phyloP scores from a whole-genome alignment of 176 grass and related monocot species.

The Elymus sibiricus region DNA sequence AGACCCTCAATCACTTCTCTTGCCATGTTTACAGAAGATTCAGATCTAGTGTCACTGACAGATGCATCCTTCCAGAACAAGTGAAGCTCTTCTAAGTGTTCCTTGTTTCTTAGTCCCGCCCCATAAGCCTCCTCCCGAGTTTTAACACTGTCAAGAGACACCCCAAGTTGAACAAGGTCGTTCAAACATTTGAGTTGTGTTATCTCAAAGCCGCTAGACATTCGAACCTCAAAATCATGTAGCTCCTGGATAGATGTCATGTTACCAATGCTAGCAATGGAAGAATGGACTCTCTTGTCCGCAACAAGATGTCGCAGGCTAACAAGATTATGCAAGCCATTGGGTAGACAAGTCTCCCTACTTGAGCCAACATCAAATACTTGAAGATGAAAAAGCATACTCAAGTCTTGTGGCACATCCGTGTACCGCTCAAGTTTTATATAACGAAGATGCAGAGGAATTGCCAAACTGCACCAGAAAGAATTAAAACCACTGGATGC shows the following conservation, averaged over 20 bases:
- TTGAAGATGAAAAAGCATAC: conserved; percentile 29
- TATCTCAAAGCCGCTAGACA: not conserved
- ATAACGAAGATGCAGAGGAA: no score
- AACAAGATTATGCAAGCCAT: not conserved
- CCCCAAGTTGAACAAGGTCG: not conserved
- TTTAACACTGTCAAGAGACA: not conserved
- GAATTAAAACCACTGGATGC: not conserved
- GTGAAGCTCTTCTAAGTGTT: not conserved
- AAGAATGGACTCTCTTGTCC: fast-evolving
- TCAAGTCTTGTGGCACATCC: not conserved
- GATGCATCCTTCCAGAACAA: conserved; percentile 6
- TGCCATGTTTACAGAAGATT: not conserved
- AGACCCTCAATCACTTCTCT: no score
- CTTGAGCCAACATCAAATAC: conserved; percentile 11
- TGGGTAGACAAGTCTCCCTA: not conserved
- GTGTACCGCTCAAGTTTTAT: no score
- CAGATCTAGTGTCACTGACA: not conserved
- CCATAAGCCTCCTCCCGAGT: not conserved
- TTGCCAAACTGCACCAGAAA: no score
- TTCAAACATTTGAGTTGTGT: not conserved
- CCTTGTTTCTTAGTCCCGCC: not conserved
- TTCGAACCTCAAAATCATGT: not conserved
- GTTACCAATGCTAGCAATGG: not conserved
- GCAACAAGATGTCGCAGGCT: not conserved
- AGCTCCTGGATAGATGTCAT: conserved; percentile 24